Conservation (phyloP, 2,329 filamentous ascomycete species). For the Aspergillus candidus region DNA sequence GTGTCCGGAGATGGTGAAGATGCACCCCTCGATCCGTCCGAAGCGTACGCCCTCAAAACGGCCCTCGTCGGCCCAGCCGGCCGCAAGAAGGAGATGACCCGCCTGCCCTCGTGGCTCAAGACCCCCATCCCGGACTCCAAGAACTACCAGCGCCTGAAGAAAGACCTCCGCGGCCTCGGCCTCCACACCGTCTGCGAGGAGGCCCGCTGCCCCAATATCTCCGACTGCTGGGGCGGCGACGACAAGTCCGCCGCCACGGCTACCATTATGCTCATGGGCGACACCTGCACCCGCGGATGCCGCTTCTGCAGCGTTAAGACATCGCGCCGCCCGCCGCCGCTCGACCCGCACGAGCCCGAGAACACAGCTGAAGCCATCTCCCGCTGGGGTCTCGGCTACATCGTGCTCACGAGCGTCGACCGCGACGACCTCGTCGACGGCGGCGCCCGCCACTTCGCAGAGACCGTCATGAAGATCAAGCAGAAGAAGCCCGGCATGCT, state of each 20-base stretch:
- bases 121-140: conserved; percentile 81
- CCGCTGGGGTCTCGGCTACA: conserved; percentile 91
- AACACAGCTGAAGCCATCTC: conserved; percentile 89
- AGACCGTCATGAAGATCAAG: conserved; percentile 93
- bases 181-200: conserved; percentile 97
- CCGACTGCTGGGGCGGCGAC: conserved; percentile 92
- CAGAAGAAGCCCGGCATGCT: conserved; percentile 52
- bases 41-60: conserved; percentile 56
- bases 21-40: conserved; percentile 39
- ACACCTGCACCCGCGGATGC: conserved; percentile 94
- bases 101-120: conserved; percentile 91
- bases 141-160: conserved; percentile 93
- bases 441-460: conserved; percentile 81
- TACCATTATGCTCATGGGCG: conserved; percentile 99
- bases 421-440: conserved; percentile 87
- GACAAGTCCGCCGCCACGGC: conserved; percentile 87
- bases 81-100: conserved; percentile 60
- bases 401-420: conserved; percentile 89
- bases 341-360: conserved; percentile 95
- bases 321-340: conserved; percentile 63
- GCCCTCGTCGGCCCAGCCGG: conserved; percentile 56
- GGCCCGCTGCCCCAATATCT: conserved; percentile 93
- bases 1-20: conserved; percentile 43
- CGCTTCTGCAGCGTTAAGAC: conserved; percentile 98
- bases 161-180: conserved; percentile 79